Conservation (phyloP, 805 yeast genomes). For the Isabelozyma heimii region DNA sequence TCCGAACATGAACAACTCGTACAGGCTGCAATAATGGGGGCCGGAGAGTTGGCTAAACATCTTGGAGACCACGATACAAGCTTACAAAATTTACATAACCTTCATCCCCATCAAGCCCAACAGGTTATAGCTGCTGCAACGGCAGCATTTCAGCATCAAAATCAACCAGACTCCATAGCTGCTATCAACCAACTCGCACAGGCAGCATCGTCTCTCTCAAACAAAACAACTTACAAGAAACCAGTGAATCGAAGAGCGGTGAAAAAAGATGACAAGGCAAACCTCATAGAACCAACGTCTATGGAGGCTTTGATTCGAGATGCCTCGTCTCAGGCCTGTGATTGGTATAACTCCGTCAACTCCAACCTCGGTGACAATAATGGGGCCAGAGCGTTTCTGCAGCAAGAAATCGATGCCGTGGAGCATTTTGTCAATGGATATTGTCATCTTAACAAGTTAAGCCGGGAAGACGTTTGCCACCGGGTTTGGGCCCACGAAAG, state of each 20-base stretch:
- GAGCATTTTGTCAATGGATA: slow-evolving; percentile 72
- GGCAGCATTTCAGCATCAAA: slow-evolving; percentile 19
- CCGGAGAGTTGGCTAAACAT: slow-evolving; percentile 56
- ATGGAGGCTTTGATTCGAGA: slow-evolving; percentile 34
- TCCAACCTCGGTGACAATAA: too few relatives aligned
- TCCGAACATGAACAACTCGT: slow-evolving; percentile 63
- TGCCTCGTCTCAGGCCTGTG: slow-evolving; percentile 30
- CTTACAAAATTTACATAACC: slow-evolving; percentile 6
- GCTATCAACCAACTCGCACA: slow-evolving; percentile 30
- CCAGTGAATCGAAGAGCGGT: slow-evolving; percentile 1
- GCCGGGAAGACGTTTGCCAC: slow-evolving; percentile 69
- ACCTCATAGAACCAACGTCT: slow-evolving; percentile 17
- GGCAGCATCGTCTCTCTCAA: slow-evolving; percentile 23
- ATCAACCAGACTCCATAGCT: slow-evolving; percentile 11
- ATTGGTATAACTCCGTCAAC: slow-evolving; percentile 28
- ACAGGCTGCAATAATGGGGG: slow-evolving; percentile 68
- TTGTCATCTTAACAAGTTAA: slow-evolving; percentile 58
- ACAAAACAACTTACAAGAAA: slow-evolving; percentile 3
- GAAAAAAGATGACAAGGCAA: slow-evolving; percentile 3
- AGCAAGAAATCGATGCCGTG: slow-evolving; percentile 66
- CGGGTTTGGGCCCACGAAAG: slow-evolving; percentile 87
- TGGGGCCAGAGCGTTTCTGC: slow-evolving; percentile 49
- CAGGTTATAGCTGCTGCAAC: slow-evolving; percentile 26
- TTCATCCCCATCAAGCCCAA: slow-evolving; percentile 25
- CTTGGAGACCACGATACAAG: slow-evolving; percentile 20